These are phyloP conservation scores for Aspergillus baeticus DNA, from an alignment of 495 filamentous ascomycete genomes.

Conservation along the genomic window DNA sequence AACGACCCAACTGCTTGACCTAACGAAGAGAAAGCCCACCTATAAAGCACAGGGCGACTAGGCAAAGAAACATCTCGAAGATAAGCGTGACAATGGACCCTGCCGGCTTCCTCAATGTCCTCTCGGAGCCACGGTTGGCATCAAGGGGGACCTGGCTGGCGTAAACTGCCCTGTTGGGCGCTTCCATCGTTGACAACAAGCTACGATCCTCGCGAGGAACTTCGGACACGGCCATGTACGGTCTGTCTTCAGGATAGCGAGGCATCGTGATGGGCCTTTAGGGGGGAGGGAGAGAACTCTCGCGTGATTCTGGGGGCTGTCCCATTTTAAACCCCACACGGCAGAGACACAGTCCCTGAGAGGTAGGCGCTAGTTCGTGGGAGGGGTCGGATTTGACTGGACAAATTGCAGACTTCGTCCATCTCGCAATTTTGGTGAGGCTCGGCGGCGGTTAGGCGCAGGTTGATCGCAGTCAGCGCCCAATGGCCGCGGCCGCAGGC, in stretches of 20 bases:
- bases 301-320: neutral
- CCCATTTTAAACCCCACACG: neutral
- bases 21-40: neutral
- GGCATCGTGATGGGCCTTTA: neutral
- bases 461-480: neutral
- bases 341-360: neutral
- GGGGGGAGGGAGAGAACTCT: neutral
- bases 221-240: neutral
- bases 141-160: neutral
- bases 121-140: neutral
- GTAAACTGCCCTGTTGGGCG: neutral
- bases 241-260: neutral
- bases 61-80: conserved; percentile 4
- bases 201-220: neutral
- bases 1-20: neutral
- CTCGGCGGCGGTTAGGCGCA: conserved; percentile 10
- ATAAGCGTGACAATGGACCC: conserved; percentile 9
- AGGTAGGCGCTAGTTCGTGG: neutral
- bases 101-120: conserved; percentile 4
- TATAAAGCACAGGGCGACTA: conserved; percentile 13
- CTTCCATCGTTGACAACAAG: neutral
- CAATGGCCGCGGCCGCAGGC: neutral
- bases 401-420: neutral
- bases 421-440: neutral
- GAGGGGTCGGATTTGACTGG: neutral